Conservation (phyloP, 345 rosid genomes). For the Hypericum perforatum region DNA sequence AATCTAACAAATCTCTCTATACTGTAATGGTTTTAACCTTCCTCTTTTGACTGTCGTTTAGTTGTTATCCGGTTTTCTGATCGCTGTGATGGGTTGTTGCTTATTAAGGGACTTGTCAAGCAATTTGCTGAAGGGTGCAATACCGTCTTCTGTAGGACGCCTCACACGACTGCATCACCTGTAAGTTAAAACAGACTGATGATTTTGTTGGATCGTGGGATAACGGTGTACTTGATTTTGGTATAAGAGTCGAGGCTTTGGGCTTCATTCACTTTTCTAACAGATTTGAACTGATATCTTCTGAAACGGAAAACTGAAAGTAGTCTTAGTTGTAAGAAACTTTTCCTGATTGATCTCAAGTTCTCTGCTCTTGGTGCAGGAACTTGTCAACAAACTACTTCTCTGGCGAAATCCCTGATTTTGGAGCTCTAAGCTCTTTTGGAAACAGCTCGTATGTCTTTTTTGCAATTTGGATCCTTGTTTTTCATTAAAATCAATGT, state of each 20-base stretch:
- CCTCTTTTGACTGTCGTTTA: neutral
- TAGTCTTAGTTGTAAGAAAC: neutral
- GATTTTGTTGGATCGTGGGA: no score
- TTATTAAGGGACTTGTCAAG: constrained; percentile 80
- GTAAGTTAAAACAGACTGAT: constrained; percentile 33
- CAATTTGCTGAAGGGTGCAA: constrained; percentile 76
- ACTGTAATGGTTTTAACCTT: constrained; percentile 35
- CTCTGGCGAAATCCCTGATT: constrained; percentile 89
- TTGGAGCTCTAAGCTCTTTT: constrained; percentile 71
- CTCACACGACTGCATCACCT: constrained; percentile 48
- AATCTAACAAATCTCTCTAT: constrained; percentile 68
- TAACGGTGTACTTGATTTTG: no score
- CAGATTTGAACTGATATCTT: no score
- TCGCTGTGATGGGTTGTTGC: neutral
- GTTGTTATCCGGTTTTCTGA: neutral
- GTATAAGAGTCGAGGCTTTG: no score
- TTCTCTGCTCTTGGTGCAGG: constrained; percentile 29
- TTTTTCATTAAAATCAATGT: neutral
- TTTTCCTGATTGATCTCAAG: neutral
- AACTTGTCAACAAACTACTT: constrained; percentile 83
- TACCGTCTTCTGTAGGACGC: constrained; percentile 75
- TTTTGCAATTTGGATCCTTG: no score
- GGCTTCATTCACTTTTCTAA: no score
- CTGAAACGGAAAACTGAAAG: no score
- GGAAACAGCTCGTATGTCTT: constrained; percentile 47